Evolutionary conservation across 2,329 filamentous ascomycete species (phyloP).

Genomic region (Aspergillus pseudonomiae): DNA sequence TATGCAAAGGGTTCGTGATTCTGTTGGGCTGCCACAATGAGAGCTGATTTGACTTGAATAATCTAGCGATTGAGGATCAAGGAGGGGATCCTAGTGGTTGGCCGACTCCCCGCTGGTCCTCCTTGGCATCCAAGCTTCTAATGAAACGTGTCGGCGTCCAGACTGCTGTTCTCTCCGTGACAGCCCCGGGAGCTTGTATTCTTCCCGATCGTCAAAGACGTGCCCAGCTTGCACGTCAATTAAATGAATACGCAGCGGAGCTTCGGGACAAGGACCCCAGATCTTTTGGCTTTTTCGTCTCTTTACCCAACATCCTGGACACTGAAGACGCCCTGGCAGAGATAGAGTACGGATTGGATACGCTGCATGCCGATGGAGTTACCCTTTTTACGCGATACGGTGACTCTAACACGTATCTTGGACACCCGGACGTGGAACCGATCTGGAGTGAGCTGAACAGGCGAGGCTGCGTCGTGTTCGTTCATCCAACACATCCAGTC

Average conservation of each 20-base stretch:
- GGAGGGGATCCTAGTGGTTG: too few species aligned
- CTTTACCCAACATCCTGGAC: conserved; percentile 14
- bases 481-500: conserved; percentile 50
- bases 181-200: too few species aligned
- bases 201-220: too few species aligned
- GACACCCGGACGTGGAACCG: conserved; percentile 42
- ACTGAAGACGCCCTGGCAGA: conserved; percentile 12
- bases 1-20: too few species aligned
- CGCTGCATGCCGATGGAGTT: conserved; percentile 46
- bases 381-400: conserved; percentile 52
- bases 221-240: not conserved
- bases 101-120: too few species aligned
- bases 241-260: conserved; percentile 3
- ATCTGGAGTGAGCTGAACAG: conserved; percentile 51
- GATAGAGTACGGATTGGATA: conserved; percentile 17
- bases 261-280: conserved; percentile 12
- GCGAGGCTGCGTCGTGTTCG: conserved; percentile 41
- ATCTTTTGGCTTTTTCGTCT: conserved; percentile 18
- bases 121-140: too few species aligned
- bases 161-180: too few species aligned
- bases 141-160: too few species aligned
- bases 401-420: conserved; percentile 46
- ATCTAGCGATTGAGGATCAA: too few species aligned
- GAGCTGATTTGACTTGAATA: too few species aligned
- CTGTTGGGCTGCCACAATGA: too few species aligned